Percentiles rank a stretch among this genome's conserved stretches.
phyloP scores from a whole-genome alignment of 805 yeast genomes.

The Isabelozyma gotoi region DNA sequence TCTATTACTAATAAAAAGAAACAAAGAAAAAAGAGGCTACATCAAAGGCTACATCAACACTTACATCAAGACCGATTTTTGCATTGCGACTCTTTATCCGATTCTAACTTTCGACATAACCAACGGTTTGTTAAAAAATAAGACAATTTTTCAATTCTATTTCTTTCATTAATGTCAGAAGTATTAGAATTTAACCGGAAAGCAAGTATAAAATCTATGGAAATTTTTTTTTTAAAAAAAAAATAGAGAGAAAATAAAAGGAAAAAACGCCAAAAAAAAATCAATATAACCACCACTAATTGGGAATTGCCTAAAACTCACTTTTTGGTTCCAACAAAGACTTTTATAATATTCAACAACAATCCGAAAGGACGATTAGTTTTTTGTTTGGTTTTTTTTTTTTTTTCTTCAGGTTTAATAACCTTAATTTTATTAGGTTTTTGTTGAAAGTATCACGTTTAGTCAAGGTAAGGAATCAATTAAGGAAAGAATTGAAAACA shows the following conservation, averaged over 20 bases:
- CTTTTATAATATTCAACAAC: not conserved
- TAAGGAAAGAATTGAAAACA: not conserved
- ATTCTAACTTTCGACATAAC: not conserved
- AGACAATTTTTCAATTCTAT: too few species aligned
- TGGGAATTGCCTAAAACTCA: not conserved
- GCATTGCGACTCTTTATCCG: not conserved
- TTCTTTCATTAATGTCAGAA: not conserved
- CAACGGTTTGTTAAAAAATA: too few species aligned
- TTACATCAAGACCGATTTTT: not conserved
- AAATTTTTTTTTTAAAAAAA: too few species aligned
- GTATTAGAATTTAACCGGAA: not conserved
- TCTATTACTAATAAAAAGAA: not conserved
- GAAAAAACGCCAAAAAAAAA: too few species aligned
- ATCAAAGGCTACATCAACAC: not conserved
- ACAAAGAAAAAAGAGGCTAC: not conserved
- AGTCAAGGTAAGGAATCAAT: not conserved
- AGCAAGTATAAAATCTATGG: not conserved
- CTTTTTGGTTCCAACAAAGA: not conserved
- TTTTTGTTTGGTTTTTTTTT: not conserved
- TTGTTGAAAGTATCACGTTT: not conserved
- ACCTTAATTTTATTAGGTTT: not conserved
- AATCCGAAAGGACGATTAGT: not conserved
- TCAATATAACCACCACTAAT: not conserved
- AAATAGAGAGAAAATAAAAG: too few species aligned
- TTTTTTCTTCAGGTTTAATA: not conserved